Evolutionary conservation across 306 rosid species (phyloP), one percentile per base, ranked within the genome.

Genomic region (Chamaecrista fasciculata): DNA sequence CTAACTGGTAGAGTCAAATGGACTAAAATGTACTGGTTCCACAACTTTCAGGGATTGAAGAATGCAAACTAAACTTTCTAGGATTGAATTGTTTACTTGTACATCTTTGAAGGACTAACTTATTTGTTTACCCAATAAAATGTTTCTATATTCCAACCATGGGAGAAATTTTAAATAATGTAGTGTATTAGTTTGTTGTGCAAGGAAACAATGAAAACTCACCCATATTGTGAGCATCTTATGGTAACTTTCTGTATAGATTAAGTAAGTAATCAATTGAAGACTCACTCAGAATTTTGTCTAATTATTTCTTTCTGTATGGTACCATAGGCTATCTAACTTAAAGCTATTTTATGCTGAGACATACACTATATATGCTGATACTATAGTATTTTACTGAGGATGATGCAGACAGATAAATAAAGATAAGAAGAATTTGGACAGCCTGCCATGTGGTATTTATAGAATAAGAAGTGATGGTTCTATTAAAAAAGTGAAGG

Each of bases 401-500:
- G 1, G 25, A 61, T 60, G 44, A 51, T 50, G 69, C 75, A 82
- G 86, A 55, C 69, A 70, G 4, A 37, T 74, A 39, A 59, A 52
- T 43, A 74, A 51, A 70, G 77, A 82, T 65, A 74, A 2, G 43
- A 82, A 31, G 69, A 19, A 57, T 15, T 26, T 60, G 44, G 42
- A 36, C 28, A 9, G 11, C n/a, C 43, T 78, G 50, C 65, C 75
- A 34, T 81, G 80, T 65, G 74, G 77, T 29, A 46, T 78, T 50
- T 43, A 58, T 36, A 81, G 80, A 74, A 78, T 78, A 82, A 74
- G 25, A 74, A 70, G 83, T 66, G 62, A 74, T 48, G 70, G 70
- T 46, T 70, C 80, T n/a, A 16, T 78, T 44, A 61, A 74, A 20
- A 74, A 31, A 61, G 37, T 82, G 66, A 83, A 82, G 70, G 83